Evolutionary conservation across 2,329 filamentous ascomycete genomes (phyloP), one percentile per base, ranked within the genome.

Genomic region (Clonostachys rosea): DNA sequence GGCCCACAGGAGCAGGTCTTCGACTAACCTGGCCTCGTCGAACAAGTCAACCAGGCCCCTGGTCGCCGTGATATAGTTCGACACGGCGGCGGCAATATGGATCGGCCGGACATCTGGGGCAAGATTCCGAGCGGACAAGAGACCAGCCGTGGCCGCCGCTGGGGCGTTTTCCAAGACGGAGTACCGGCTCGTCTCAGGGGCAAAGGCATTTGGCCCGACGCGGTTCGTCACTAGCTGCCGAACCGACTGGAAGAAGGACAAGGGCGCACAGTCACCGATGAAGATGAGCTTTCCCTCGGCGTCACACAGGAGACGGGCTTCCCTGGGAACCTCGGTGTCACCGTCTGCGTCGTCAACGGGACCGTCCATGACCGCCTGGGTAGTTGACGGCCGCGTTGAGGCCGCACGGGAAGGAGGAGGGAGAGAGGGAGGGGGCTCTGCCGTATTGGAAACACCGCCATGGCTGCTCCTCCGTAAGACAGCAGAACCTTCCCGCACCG

Each of bases 171-270:
- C 74, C 7, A 78, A 62, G 12, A 74, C 71, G 0, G 73, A 77
- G 49, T 71, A 74, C 8, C 70, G 71, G 46, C 69, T 75, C 3
- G 71, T 73, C 49, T 77, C 70, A 1, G 75, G 73, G 2, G 75
- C 70, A 50, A 79, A 79, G 2, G 74, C 75, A 42, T 72, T 64
- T 12, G 69, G 64, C 16, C 75, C 75, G 34, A 79, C 69, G 6
- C 69, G 62, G 0, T 65, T 69, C 0, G 70, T 76, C 18, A 79
- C 74, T 16, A 80, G 67, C 52, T 76, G 70, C 3, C 76, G 66
- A 7, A 79, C 71, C 0, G 74, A 78, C 52, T 79, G 75, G 52
- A 79, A 79, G 50, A 80, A 74, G 0, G 76, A 79, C 17, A 80
- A 59, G 1, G 76, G 76, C 5, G 76, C 76, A 52, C 76, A 79